phyloP scores from a whole-genome alignment of 23 red algal genomes.

The Gracilaria vermiculophylla region DNA sequence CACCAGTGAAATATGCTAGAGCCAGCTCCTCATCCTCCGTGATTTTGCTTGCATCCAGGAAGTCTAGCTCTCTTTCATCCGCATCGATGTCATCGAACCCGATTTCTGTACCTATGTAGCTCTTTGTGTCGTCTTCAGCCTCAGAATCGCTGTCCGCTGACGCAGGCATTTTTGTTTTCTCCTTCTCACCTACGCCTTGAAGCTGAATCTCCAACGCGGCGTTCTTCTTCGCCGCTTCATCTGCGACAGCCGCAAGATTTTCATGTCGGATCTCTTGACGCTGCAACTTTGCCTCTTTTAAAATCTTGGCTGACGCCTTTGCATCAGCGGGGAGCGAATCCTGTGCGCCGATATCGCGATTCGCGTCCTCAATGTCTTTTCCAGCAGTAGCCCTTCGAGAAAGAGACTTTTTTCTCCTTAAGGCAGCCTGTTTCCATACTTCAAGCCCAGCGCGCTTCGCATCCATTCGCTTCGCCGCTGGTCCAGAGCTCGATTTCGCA shows the following conservation, averaged over 20 bases:
- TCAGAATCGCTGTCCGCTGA: constrained; percentile 65
- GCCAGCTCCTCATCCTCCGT: constrained; percentile 79
- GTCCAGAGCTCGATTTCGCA: neutral
- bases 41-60: constrained; percentile 67
- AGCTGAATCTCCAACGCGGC: constrained; percentile 9
- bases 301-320: constrained; percentile 60
- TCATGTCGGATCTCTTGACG: constrained; percentile 56
- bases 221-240: constrained; percentile 30
- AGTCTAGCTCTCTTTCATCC: constrained; percentile 40
- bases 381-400: neutral
- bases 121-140: constrained; percentile 36
- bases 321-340: constrained; percentile 1
- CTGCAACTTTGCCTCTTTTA: constrained; percentile 68
- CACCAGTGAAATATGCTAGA: constrained; percentile 59
- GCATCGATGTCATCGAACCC: neutral
- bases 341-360: constrained; percentile 1
- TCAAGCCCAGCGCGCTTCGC: constrained; percentile 38
- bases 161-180: neutral
- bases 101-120: constrained; percentile 23
- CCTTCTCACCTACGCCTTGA: constrained; percentile 2
- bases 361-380: constrained; percentile 19
- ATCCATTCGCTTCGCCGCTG: constrained; percentile 14
- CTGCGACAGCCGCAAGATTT: neutral
- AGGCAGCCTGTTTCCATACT: constrained; percentile 24
- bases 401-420: neutral